phyloP scores from a whole-genome alignment of 2,329 filamentous ascomycete species.

The Venturia nashicola region DNA sequence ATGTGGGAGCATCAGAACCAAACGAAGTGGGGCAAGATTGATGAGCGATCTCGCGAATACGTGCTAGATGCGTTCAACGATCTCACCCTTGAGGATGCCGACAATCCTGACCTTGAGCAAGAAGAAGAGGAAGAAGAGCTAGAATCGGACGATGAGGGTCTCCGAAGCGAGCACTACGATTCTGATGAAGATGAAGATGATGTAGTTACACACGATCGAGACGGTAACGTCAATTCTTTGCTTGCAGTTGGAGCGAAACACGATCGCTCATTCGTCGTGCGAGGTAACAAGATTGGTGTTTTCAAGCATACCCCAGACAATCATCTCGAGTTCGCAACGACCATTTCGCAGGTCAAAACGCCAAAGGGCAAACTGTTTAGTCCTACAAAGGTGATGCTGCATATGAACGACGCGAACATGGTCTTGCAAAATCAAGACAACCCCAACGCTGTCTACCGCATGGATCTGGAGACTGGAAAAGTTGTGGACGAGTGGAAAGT shows the following conservation, averaged over 20 bases:
- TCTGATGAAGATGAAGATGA: slow-evolving; percentile 72
- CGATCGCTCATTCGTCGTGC: slow-evolving; percentile 91
- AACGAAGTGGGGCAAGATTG: slow-evolving; percentile 85
- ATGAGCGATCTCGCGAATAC: slow-evolving; percentile 87
- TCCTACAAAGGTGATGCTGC: slow-evolving; percentile 93
- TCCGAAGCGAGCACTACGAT: slow-evolving; percentile 62
- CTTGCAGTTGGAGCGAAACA: slow-evolving; percentile 95
- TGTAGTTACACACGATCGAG: slow-evolving; percentile 51
- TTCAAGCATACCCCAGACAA: slow-evolving; percentile 95
- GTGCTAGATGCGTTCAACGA: slow-evolving; percentile 93
- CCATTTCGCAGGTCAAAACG: slow-evolving; percentile 90
- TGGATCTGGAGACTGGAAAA: slow-evolving; percentile 97
- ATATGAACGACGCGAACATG: slow-evolving; percentile 80
- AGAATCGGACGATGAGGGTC: slow-evolving; percentile 48
- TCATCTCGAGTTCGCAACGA: slow-evolving; percentile 88
- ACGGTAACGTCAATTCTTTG: slow-evolving; percentile 82
- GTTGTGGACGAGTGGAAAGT: slow-evolving; percentile 98
- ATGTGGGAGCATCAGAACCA: slow-evolving; percentile 95
- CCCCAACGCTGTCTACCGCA: slow-evolving; percentile 84
- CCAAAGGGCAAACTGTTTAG: slow-evolving; percentile 78
- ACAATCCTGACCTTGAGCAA: slow-evolving; percentile 41
- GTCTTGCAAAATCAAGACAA: slow-evolving; percentile 73
- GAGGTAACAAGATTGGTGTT: slow-evolving; percentile 95
- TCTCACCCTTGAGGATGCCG: slow-evolving; percentile 74
- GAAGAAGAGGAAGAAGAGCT: slow-evolving; percentile 44